Evolutionary conservation across 768 basidiomycete genomes (phyloP), one percentile per base, ranked within the genome.

Genomic region (Coprinellus micaceus): DNA sequence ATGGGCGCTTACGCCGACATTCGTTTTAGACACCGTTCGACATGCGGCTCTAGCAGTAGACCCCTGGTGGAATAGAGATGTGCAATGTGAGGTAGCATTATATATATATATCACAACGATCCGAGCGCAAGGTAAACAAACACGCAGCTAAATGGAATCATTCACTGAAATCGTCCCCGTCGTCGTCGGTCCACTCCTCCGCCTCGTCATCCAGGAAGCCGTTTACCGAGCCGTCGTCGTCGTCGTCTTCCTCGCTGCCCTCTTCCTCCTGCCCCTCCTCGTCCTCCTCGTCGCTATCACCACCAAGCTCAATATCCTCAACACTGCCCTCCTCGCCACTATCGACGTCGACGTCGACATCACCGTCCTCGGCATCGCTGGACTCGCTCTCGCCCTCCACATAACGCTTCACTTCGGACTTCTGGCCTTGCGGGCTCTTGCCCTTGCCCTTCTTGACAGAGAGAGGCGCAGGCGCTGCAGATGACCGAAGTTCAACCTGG

Each of bases 401-500:
- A 63, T 91, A 91, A 57, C 77, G 79, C 69, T 64, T 73, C 13
- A 28, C 49, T 59, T 77, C 76, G 51, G 68, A 66, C 40, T 66
- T 69, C 41, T 70, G 66, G 64, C 73, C 67, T 58, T 68, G 71
- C 19, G 66, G 54, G 44, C 65, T 61, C 17, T 69, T 59, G 24
- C 39, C 58, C 59, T 75, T 75, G 28, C 69, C 70, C 53, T 72
- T 73, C 46, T 71, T 77, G 15, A 77, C 71, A 15, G 75, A 69
- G 45, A 85, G 67, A 4, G 81, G 76, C 2, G 83, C 78, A 21
- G 86, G 88, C 11, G 82, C 82, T 13, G 78, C 74, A n/a, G 89
- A 84, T 26, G 89, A 83, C 21, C 95, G 84, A 74, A 94, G 81
- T 67, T 95, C 91, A 54, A 98, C 89, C 67, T 98, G 97, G 0